Evolutionary conservation across 306 rosid species (phyloP).

Genomic region (Vigna hirtella): DNA sequence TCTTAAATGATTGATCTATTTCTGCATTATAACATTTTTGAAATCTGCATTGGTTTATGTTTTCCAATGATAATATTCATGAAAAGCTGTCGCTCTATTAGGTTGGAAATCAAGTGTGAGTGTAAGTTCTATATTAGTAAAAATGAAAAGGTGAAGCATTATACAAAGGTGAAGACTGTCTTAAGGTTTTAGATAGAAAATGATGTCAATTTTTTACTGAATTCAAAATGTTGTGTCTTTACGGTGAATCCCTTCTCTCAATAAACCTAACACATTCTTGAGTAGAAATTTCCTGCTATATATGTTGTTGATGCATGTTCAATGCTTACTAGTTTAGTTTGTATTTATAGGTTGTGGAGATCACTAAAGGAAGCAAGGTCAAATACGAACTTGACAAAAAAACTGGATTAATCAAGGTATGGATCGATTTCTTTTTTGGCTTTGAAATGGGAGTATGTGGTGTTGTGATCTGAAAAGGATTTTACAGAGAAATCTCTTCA

Average conservation of each 20-base stretch:
- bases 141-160: too few relatives aligned
- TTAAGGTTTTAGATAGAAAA: too few relatives aligned
- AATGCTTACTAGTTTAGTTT: constrained; percentile 43
- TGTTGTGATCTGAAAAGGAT: background rate
- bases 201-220: too few relatives aligned
- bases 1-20: background rate
- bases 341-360: constrained; percentile 84
- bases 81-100: background rate
- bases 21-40: background rate
- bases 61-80: constrained; percentile 1
- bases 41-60: constrained; percentile 5
- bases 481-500: constrained; percentile 1
- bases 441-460: constrained; percentile 22
- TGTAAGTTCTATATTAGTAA: too few relatives aligned
- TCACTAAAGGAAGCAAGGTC: constrained; percentile 94
- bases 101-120: too few relatives aligned
- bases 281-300: background rate
- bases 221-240: too few relatives aligned
- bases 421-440: background rate
- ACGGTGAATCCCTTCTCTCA: too few relatives aligned
- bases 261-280: background rate
- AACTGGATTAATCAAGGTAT: constrained; percentile 94
- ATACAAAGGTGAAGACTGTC: too few relatives aligned
- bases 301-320: constrained; percentile 37
- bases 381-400: constrained; percentile 97